Conservation (phyloP, 1,284 basidiomycete species). For the Cryptococcus hybrid region DNA sequence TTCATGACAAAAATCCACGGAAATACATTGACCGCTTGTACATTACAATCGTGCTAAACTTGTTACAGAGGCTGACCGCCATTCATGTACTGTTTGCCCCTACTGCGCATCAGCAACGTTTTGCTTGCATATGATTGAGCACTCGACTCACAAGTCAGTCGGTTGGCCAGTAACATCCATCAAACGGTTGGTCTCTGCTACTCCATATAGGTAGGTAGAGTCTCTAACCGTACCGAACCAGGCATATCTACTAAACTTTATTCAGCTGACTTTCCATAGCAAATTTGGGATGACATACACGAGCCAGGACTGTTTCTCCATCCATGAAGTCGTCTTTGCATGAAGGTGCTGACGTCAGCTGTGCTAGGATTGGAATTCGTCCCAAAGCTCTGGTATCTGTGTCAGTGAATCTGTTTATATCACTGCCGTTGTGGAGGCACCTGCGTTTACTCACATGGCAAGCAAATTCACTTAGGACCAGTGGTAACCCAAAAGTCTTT, state of each 20-base stretch:
- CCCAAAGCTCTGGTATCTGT: conserved; percentile 3
- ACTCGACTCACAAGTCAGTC: conserved; percentile 28
- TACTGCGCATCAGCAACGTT: conserved; percentile 1
- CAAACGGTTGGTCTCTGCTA: conserved; percentile 33
- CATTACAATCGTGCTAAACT: not conserved
- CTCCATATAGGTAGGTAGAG: conserved; percentile 25
- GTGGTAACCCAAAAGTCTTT: conserved; percentile 13
- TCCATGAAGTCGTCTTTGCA: conserved; percentile 31
- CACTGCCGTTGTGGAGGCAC: no score
- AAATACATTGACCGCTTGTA: no score
- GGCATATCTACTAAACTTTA: conserved; percentile 19
- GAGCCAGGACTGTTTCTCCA: conserved; percentile 33
- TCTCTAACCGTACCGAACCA: conserved; percentile 28
- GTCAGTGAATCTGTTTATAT: not conserved
- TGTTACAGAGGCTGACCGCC: conserved; percentile 14
- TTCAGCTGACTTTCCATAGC: conserved; percentile 14
- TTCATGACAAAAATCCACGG: no score
- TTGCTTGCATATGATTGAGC: no score
- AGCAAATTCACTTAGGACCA: conserved; percentile 17
- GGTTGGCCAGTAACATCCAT: conserved; percentile 28
- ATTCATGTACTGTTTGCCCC: conserved; percentile 28
- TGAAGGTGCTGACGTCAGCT: conserved; percentile 15
- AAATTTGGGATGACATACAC: conserved; percentile 15
- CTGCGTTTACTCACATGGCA: conserved; percentile 14
- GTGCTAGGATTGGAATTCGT: not conserved